phyloP scores from a whole-genome alignment of 331 rosid species.

The Ulmus americana region DNA sequence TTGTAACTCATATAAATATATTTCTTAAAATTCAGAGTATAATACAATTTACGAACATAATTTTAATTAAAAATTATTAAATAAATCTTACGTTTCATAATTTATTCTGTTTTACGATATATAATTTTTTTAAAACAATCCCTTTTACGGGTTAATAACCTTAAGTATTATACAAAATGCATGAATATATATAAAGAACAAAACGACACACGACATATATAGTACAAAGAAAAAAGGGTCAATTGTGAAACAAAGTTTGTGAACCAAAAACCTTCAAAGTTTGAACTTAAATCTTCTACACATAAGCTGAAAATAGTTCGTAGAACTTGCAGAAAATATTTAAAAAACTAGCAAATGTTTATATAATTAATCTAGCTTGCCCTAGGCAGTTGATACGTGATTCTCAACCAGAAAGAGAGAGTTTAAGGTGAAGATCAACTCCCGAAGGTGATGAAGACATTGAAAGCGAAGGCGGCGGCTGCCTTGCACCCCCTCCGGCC shows the following conservation, averaged over 20 bases:
- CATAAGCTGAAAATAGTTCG: background rate
- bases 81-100: no score
- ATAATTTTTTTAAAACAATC: no score
- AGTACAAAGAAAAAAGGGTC: background rate
- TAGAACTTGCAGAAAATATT: background rate
- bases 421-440: slow-evolving; percentile 54
- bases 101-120: no score
- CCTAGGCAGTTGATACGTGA: no score
- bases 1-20: no score
- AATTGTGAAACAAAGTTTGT: background rate
- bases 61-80: no score
- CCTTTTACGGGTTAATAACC: no score
- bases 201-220: background rate
- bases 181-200: background rate
- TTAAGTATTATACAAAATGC: no score
- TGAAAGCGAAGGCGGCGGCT: background rate
- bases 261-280: background rate
- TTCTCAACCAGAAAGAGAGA: slow-evolving; percentile 33
- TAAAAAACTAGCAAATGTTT: background rate
- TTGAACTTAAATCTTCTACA: background rate
- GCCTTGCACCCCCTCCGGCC: background rate
- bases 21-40: no score
- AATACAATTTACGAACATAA: no score
- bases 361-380: background rate
- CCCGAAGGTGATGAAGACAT: slow-evolving; percentile 16